These are phyloP conservation scores for Terfezia claveryi DNA, from an alignment of 495 filamentous ascomycete genomes.

Conservation along the genomic window DNA sequence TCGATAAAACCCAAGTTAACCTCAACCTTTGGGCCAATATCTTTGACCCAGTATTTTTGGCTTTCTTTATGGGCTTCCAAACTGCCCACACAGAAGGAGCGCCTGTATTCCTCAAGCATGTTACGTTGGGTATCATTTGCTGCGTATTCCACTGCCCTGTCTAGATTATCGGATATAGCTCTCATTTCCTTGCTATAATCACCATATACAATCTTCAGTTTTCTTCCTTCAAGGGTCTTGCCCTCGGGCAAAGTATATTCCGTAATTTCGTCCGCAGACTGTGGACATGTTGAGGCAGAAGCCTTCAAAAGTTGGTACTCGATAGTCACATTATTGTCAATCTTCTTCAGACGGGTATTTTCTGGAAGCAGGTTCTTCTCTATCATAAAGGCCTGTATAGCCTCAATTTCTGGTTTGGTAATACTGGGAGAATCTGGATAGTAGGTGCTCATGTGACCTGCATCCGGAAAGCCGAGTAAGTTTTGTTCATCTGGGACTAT, in stretches of 20 bases:
- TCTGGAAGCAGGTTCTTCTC: slow-evolving; percentile 33
- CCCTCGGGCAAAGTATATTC: slow-evolving; percentile 8
- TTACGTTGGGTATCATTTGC: slow-evolving; percentile 66
- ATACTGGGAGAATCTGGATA: slow-evolving; percentile 77
- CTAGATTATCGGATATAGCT: slow-evolving; percentile 47
- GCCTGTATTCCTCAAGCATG: slow-evolving; percentile 66
- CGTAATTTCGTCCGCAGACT: slow-evolving; percentile 40
- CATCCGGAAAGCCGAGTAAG: slow-evolving; percentile 66
- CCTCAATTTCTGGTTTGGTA: slow-evolving; percentile 45
- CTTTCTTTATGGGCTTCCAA: slow-evolving; percentile 74
- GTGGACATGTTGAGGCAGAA: slow-evolving; percentile 37
- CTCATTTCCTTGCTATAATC: slow-evolving; percentile 64
- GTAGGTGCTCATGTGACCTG: slow-evolving; percentile 74
- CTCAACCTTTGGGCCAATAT: slow-evolving; percentile 75
- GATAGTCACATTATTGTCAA: slow-evolving; percentile 26
- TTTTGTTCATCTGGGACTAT: slow-evolving; percentile 42
- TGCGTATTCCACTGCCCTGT: slow-evolving; percentile 50
- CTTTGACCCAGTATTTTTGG: slow-evolving; percentile 79
- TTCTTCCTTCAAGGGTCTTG: slow-evolving; percentile 11
- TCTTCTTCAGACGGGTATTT: slow-evolving; percentile 73
- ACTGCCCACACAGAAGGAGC: slow-evolving; percentile 67
- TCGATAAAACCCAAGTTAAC: slow-evolving; percentile 89
- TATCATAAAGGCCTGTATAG: slow-evolving; percentile 7
- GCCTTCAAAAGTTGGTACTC: slow-evolving; percentile 71
- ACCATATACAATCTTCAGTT: slow-evolving; percentile 55